Evolutionary conservation across 2,329 filamentous ascomycete species (phyloP), one percentile per base, ranked within the genome.

Genomic region (Colletotrichum somersetense): DNA sequence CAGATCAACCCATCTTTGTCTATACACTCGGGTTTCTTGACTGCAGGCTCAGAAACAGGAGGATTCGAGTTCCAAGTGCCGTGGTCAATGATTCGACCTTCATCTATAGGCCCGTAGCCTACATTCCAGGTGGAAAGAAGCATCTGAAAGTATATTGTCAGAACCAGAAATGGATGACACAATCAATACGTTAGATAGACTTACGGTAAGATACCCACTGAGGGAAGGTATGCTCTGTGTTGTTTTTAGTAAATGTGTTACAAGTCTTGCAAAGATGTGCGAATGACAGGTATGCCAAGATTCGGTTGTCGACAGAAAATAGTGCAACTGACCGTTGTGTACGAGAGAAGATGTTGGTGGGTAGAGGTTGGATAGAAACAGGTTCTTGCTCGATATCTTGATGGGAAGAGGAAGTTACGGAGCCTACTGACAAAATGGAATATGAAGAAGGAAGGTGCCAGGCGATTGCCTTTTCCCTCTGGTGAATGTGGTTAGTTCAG

Each of bases 31-130:
- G 5, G 42, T 7, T 58, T 18, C 38, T 42, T 18, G 11, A 26
- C n/a, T 1, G 14, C 2, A 18, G 6, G 40, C 11, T 40, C 35
- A 14, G 18, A 18, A n/a, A 23, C 6, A 11, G n/a, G 33, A 8
- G n/a, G 2, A 11, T 35, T 2, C n/a, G 57, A 11, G 16, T 20
- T 10, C 2, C 8, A 11, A 1, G 4, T 23, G 38, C 40, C 26
- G 23, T 26, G n/a, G 1, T 23, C 10, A 5, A 46, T 48, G 42
- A 18, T 16, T 2, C 2, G 20, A 11, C 11, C 10, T 35, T 38
- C 62, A 26, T 64, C 62, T 20, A 64, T 56, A 16, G 62, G 52
- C 35, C 62, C 50, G 50, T 46, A 56, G 50, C 62, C 62, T 6
- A 35, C 38, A 20, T 64, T 64, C 50, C 50, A 64, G 3, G 38